phyloP scores from a whole-genome alignment of 139 green algal species.

The Tetradesmus obliquus region DNA sequence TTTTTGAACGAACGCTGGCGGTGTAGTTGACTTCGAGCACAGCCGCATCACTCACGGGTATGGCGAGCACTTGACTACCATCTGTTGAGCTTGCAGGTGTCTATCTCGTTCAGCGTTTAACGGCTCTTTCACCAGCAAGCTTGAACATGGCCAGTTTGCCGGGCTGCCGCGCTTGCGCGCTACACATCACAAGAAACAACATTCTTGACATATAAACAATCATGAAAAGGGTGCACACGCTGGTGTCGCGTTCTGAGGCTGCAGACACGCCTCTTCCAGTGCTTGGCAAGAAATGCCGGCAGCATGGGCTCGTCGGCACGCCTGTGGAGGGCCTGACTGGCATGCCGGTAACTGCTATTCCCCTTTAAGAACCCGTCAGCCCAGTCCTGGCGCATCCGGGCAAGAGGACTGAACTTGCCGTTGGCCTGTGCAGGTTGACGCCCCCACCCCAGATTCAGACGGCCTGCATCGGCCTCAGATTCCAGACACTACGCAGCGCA shows the following conservation, averaged over 20 bases:
- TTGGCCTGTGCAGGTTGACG: constrained; percentile 28
- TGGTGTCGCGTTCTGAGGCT: not conserved
- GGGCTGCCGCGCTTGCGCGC: not conserved
- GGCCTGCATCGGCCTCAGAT: not conserved
- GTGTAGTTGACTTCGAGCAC: not conserved
- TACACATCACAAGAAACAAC: too few relatives aligned
- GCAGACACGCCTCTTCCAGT: constrained; percentile 24
- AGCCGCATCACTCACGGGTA: not conserved
- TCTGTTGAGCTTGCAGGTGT: not conserved
- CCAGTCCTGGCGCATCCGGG: too few relatives aligned
- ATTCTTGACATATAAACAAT: not conserved
- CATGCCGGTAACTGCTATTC: not conserved
- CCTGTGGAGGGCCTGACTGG: constrained; percentile 36
- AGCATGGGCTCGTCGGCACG: constrained; percentile 12
- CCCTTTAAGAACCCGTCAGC: not conserved
- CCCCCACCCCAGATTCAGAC: constrained; percentile 24
- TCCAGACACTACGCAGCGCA: constrained; percentile 32
- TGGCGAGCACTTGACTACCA: not conserved
- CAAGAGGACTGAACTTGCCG: not conserved
- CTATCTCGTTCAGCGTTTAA: not conserved
- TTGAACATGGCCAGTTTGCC: not conserved
- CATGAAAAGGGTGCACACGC: not conserved
- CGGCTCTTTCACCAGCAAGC: not conserved
- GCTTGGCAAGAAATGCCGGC: constrained; percentile 30
- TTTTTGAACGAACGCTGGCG: not conserved